These are phyloP conservation scores for Penicillium cataractarum DNA, from an alignment of 495 filamentous ascomycete genomes.

Conservation along the genomic window DNA sequence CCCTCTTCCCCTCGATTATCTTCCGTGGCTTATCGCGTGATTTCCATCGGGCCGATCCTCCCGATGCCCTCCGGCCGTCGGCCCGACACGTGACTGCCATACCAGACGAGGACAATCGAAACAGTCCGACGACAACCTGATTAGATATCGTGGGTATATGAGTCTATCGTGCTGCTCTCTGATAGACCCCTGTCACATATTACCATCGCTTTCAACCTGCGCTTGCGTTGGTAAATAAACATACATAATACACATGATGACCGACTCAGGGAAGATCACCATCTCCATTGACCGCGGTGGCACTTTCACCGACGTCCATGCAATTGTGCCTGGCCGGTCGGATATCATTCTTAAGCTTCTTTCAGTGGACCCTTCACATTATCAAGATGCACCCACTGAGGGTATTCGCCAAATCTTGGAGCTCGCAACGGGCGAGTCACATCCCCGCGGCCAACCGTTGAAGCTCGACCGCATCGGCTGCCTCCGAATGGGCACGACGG, in stretches of 20 bases:
- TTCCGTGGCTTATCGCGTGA: slow-evolving; percentile 1
- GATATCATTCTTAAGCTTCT: slow-evolving; percentile 87
- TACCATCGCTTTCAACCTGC: background rate
- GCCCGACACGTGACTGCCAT: slow-evolving; percentile 39
- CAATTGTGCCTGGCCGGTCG: slow-evolving; percentile 56
- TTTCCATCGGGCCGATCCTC: slow-evolving; percentile 28
- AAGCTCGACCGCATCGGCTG: slow-evolving; percentile 83
- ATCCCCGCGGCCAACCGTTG: slow-evolving; percentile 78
- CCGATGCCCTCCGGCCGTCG: slow-evolving; percentile 26
- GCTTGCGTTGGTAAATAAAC: background rate
- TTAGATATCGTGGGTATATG: slow-evolving; percentile 6
- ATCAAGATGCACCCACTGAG: slow-evolving; percentile 85
- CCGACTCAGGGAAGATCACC: slow-evolving; percentile 40
- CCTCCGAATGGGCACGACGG: slow-evolving; percentile 88
- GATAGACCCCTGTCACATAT: background rate
- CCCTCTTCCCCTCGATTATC: background rate
- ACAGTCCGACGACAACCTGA: background rate
- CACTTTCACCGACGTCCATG: slow-evolving; percentile 68
- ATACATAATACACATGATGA: slow-evolving; percentile 24
- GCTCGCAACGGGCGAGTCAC: slow-evolving; percentile 72
- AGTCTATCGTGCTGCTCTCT: slow-evolving; percentile 3
- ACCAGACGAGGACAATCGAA: slow-evolving; percentile 7
- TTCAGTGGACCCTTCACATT: slow-evolving; percentile 88
- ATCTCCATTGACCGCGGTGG: slow-evolving; percentile 61
- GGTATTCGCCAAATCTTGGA: slow-evolving; percentile 90